phyloP scores from a whole-genome alignment of 768 basidiomycete species.

The Termitomyces bulborhizus region DNA sequence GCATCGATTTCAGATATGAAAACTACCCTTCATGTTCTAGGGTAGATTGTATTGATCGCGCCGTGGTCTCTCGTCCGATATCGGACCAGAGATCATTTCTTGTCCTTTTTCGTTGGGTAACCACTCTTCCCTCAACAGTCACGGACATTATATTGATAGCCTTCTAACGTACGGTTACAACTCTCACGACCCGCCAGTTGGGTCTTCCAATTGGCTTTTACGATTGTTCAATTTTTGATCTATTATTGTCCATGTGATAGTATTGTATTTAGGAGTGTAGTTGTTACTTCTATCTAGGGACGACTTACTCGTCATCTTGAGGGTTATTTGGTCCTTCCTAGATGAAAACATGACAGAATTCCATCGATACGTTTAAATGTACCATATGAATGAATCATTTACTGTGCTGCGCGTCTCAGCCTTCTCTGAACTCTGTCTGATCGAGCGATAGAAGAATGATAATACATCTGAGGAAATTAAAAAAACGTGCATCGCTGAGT shows the following conservation, averaged over 20 bases:
- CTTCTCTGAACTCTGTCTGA: slow-evolving; percentile 9
- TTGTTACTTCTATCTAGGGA: slow-evolving; percentile 3
- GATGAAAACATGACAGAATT: slow-evolving; percentile 7
- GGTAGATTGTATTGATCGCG: slow-evolving; percentile 37
- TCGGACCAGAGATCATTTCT: slow-evolving; percentile 20
- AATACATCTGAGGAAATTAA: slow-evolving; percentile 30
- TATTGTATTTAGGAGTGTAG: slow-evolving; percentile 2
- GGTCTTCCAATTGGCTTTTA: slow-evolving; percentile 17
- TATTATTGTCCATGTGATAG: slow-evolving; percentile 11
- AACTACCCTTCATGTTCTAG: slow-evolving; percentile 18
- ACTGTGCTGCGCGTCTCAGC: slow-evolving; percentile 8
- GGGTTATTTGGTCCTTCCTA: neutral
- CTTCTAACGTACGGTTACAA: slow-evolving; percentile 26
- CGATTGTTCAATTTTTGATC: slow-evolving; percentile 18
- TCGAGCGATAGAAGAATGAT: slow-evolving; percentile 9
- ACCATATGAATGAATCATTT: slow-evolving; percentile 10
- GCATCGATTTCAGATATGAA: slow-evolving; percentile 17
- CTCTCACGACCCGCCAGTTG: slow-evolving; percentile 22
- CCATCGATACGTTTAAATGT: slow-evolving; percentile 1
- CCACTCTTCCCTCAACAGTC: slow-evolving; percentile 19
- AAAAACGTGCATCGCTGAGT: slow-evolving; percentile 35
- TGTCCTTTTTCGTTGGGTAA: slow-evolving; percentile 20
- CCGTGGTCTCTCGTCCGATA: slow-evolving; percentile 11
- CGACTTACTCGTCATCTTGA: slow-evolving; percentile 1
- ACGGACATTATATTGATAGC: slow-evolving; percentile 23